Percentiles rank a stretch among this genome's conserved stretches.
These are phyloP conservation scores for Yueomyces sinensis DNA, from an alignment of 805 yeast species.

Conservation along the genomic window DNA sequence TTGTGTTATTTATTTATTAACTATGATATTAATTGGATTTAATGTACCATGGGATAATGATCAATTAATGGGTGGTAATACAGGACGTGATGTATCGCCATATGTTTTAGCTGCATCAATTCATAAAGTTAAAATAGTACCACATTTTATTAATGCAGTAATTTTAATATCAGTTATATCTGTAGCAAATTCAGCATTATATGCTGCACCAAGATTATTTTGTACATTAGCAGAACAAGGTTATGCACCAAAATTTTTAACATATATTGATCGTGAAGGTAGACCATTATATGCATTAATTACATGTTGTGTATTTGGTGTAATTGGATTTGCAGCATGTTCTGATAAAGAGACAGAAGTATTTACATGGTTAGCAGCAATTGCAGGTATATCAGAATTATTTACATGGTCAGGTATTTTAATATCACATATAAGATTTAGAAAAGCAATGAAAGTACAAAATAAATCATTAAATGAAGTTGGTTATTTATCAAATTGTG, in stretches of 20 bases:
- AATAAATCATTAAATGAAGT: constrained; percentile 34
- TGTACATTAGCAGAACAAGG: constrained; percentile 62
- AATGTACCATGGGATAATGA: constrained; percentile 44
- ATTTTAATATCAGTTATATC: constrained; percentile 61
- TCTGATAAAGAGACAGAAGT: constrained; percentile 37
- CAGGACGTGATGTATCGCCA: constrained; percentile 53
- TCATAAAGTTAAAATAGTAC: constrained; percentile 51
- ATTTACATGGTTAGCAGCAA: constrained; percentile 48
- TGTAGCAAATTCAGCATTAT: constrained; percentile 66
- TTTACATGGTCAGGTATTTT: constrained; percentile 50
- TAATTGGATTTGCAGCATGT: constrained; percentile 50
- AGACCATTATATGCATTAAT: constrained; percentile 45
- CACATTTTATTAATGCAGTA: constrained; percentile 63
- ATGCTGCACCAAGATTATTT: constrained; percentile 58
- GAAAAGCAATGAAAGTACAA: constrained; percentile 39
- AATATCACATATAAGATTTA: constrained; percentile 39
- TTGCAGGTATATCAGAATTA: constrained; percentile 46
- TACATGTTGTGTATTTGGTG: constrained; percentile 38
- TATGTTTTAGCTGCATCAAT: constrained; percentile 58
- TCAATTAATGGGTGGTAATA: constrained; percentile 37
- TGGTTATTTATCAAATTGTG: constrained; percentile 36
- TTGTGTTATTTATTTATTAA: constrained; percentile 40
- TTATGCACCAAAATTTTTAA: constrained; percentile 44
- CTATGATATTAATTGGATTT: constrained; percentile 42
- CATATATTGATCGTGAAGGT: constrained; percentile 43